Conservation (phyloP, 2,329 filamentous ascomycete genomes). For the Myriangium duriaei region DNA sequence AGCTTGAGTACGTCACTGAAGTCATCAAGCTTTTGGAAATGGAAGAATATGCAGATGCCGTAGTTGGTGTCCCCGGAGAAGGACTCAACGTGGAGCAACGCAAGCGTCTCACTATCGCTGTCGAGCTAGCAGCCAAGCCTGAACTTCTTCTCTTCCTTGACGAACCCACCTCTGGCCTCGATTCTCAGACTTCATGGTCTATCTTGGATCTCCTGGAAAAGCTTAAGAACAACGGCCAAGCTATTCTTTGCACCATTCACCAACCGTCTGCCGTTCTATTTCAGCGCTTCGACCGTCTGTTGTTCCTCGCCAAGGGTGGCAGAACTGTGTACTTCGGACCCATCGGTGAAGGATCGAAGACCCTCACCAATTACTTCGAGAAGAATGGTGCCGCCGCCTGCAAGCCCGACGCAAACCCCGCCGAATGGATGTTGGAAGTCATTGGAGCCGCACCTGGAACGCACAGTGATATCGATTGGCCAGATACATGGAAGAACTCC, state of each 20-base stretch:
- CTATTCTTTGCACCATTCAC: slow-evolving; percentile 93
- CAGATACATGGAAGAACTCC: slow-evolving; percentile 35
- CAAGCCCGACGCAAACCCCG: slow-evolving; percentile 59
- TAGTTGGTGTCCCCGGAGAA: slow-evolving; percentile 83
- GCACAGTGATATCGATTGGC: slow-evolving; percentile 39
- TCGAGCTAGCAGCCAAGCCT: slow-evolving; percentile 90
- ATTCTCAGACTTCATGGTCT: slow-evolving; percentile 86
- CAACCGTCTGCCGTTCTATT: slow-evolving; percentile 94
- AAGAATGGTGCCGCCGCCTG: slow-evolving; percentile 54
- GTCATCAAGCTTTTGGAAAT: slow-evolving; percentile 86
- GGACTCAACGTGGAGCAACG: slow-evolving; percentile 56
- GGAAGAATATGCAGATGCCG: slow-evolving; percentile 77
- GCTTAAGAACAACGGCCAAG: slow-evolving; percentile 76
- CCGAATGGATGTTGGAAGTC: slow-evolving; percentile 63
- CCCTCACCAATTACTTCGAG: slow-evolving; percentile 64
- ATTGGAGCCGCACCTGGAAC: slow-evolving; percentile 41
- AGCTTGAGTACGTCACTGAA: slow-evolving; percentile 76
- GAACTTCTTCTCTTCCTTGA: slow-evolving; percentile 83
- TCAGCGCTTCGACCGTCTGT: slow-evolving; percentile 72
- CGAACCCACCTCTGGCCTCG: slow-evolving; percentile 87
- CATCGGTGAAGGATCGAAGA: slow-evolving; percentile 57
- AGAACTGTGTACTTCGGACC: slow-evolving; percentile 72
- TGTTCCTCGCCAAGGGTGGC: slow-evolving; percentile 66
- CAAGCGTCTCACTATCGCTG: slow-evolving; percentile 79
- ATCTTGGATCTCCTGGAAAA: slow-evolving; percentile 83